A percentile compares a stretch with the other conserved stretches of the same genome.
phyloP scores from a whole-genome alignment of 768 basidiomycete species.

The Lentinula raphanica region DNA sequence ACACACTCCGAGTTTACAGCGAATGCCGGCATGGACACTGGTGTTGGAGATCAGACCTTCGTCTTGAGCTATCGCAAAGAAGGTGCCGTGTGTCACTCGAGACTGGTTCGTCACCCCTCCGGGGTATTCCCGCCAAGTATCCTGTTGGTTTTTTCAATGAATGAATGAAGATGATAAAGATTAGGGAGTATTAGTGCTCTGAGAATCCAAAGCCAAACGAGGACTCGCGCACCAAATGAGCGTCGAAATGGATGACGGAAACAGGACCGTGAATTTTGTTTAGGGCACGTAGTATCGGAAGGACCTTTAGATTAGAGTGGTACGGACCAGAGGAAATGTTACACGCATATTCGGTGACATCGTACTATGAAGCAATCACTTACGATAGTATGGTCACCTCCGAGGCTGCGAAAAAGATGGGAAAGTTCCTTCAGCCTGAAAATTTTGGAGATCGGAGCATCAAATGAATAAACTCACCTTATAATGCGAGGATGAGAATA shows the following conservation, averaged over 20 bases:
- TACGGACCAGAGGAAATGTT: too few species aligned
- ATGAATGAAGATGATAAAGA: slow-evolving; percentile 43
- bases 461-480: too few species aligned
- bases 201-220: background rate
- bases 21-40: slow-evolving; percentile 83
- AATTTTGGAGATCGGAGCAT: too few species aligned
- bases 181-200: background rate
- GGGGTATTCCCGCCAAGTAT: slow-evolving; percentile 56
- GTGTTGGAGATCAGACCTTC: slow-evolving; percentile 73
- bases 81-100: slow-evolving; percentile 78
- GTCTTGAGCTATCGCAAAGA: slow-evolving; percentile 75
- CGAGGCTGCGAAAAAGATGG: slow-evolving; percentile 41
- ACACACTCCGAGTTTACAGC: slow-evolving; percentile 56
- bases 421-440: background rate
- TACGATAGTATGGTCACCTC: slow-evolving; percentile 87
- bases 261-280: slow-evolving; percentile 77
- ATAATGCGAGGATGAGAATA: slow-evolving; percentile 65
- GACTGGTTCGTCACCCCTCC: slow-evolving; percentile 59
- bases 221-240: slow-evolving; percentile 32
- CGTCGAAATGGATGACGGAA: slow-evolving; percentile 82
- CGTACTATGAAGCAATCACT: slow-evolving; percentile 9
- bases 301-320: too few species aligned
- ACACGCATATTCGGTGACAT: background rate
- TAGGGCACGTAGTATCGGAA: slow-evolving; percentile 79
- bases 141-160: slow-evolving; percentile 42